Base-by-base conservation (phyloP, 306 rosid genomes). In the Cajanus cajan region DNA sequence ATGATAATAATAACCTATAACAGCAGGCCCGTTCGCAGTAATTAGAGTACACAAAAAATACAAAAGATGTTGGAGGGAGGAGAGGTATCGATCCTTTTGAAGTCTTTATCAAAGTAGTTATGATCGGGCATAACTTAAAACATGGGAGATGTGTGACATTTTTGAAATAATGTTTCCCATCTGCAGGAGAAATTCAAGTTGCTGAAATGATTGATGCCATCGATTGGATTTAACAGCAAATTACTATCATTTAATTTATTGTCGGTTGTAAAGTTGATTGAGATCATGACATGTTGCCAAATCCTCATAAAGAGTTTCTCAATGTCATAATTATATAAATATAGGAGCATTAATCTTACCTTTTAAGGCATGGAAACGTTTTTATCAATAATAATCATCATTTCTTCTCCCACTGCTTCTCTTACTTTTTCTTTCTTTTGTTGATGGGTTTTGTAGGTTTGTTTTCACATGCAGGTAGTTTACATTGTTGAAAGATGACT, bases 231-330 rank as follows among this genome's bases (percentile, higher is more conserved):
- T 79, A 74, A 47, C 70, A 45, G 25, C 57, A 70, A 77, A 65
- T 24, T 68, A 73, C n/a, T 7, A 8, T 25, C 37, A 36, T 31
- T 47, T 34, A 8, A 18, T 66, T 75, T 28, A 24, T 54, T 44
- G 83, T 65, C 74, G 74, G 77, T 67, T 43, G 71, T 74, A 61
- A 82, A 82, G 87, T 81, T 77, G 74, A 83, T 78, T 74, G 44
- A 66, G 92, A 89, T 75, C 57, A 80, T 57, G 89, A 85, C 87
- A 67, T 63, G 71, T 75, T 63, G 85, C 88, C 89, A 78, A 80
- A 86, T 73, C 41, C 28, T 68, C 24, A 64, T 2, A 57, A 73
- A 36, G 48, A 48, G 71, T 43, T 63, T 19, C 48, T 12, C 73
- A 33, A 50, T 21, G 71, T 25, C 68, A 76, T 85, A 62, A 77